These are phyloP conservation scores for Yarrowia alimentaria DNA, from an alignment of 805 yeast genomes.

Conservation along the genomic window DNA sequence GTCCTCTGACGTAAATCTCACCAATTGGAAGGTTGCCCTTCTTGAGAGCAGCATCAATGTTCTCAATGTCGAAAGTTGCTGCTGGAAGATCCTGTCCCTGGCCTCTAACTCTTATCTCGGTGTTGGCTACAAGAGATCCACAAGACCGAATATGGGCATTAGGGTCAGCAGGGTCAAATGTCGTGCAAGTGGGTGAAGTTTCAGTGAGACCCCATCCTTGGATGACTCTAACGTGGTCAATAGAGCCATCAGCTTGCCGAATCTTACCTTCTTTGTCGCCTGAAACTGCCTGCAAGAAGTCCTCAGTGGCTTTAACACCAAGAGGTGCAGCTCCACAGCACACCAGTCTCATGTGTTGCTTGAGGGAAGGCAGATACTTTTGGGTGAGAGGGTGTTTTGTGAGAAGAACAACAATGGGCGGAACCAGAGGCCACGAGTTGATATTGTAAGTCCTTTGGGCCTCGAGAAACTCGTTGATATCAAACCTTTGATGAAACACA, in stretches of 20 bases:
- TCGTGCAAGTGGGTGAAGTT: conserved; percentile 29
- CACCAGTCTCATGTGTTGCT: conserved; percentile 43
- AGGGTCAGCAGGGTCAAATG: neutral
- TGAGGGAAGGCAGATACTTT: conserved; percentile 45
- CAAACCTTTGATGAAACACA: conserved; percentile 39
- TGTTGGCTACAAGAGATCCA: conserved; percentile 11
- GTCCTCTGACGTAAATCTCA: conserved; percentile 55
- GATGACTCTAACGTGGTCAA: conserved; percentile 11
- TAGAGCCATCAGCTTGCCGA: neutral
- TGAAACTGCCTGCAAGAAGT: neutral
- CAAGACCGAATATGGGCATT: conserved; percentile 1
- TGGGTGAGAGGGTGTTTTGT: conserved; percentile 48
- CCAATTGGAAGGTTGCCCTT: conserved; percentile 39
- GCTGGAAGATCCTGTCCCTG: conserved; percentile 8
- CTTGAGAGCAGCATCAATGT: neutral
- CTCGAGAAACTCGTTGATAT: conserved; percentile 37
- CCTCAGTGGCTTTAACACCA: neutral
- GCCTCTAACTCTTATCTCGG: conserved; percentile 7
- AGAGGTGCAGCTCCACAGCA: conserved; percentile 52
- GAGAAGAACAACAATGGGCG: conserved; percentile 46
- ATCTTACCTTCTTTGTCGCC: conserved; percentile 17
- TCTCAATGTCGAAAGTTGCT: conserved; percentile 14
- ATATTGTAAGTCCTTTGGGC: conserved; percentile 38
- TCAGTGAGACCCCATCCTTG: conserved; percentile 28
- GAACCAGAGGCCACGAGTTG: conserved; percentile 44